Conservation (phyloP, 1,139 yeast genomes). For the Candida sojae region DNA sequence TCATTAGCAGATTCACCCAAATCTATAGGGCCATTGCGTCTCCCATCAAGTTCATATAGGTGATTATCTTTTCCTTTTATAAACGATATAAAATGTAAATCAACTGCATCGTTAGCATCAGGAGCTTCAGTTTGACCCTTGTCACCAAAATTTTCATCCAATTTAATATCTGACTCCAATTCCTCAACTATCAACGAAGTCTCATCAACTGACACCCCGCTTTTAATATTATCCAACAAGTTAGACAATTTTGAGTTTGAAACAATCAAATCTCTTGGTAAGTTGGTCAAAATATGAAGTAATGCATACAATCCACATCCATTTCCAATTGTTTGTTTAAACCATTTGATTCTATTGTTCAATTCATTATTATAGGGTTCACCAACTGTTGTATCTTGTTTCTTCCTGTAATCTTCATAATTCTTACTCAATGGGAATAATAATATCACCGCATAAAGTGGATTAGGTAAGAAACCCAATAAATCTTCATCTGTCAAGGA, state of each 20-base stretch:
- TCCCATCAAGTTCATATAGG: constrained; percentile 85
- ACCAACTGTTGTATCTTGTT: constrained; percentile 26
- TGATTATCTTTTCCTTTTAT: constrained; percentile 59
- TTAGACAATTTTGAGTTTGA: constrained; percentile 34
- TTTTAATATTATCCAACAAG: constrained; percentile 25
- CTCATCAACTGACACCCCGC: constrained; percentile 31
- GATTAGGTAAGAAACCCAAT: constrained; percentile 78
- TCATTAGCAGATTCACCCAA: constrained; percentile 44
- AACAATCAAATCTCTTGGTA: constrained; percentile 48
- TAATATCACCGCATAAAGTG: constrained; percentile 71
- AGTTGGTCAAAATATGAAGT: constrained; percentile 71
- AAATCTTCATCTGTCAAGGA: constrained; percentile 81
- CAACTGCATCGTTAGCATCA: constrained; percentile 58
- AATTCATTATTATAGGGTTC: constrained; percentile 20
- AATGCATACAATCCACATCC: constrained; percentile 94
- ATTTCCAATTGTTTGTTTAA: constrained; percentile 79
- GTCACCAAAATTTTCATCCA: constrained; percentile 61
- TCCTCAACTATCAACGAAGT: constrained; percentile 48
- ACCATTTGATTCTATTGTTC: constrained; percentile 54
- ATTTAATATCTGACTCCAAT: constrained; percentile 45
- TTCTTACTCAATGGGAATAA: constrained; percentile 75
- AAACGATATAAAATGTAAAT: constrained; percentile 79
- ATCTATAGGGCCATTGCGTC: constrained; percentile 76
- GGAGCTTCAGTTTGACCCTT: constrained; percentile 86
- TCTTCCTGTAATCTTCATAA: constrained; percentile 54